Conservation (phyloP, 164 flowering plant species). For the Amborella trichopoda region DNA sequence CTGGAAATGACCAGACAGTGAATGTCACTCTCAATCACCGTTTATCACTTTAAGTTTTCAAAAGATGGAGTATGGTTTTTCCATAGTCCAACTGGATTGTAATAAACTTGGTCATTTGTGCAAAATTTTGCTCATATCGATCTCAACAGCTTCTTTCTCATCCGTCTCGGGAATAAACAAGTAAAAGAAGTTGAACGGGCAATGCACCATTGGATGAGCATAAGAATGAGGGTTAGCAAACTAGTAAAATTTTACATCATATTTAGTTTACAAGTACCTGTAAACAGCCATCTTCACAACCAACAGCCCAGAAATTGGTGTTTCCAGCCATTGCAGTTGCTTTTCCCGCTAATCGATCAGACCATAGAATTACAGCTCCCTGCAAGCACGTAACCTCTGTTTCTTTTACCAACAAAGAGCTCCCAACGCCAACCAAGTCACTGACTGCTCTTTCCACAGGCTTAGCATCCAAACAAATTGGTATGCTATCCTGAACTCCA, state of each 20-base stretch:
- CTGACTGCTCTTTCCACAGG: conserved; percentile 65
- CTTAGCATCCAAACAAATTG: conserved; percentile 73
- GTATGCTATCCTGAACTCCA: conserved; percentile 42
- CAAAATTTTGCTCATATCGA: no score
- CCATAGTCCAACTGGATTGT: no score
- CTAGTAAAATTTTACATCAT: no score
- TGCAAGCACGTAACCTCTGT: conserved; percentile 69
- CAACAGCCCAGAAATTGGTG: conserved; percentile 95
- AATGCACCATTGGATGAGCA: not conserved
- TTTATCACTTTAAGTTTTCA: no score
- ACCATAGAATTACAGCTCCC: conserved; percentile 72
- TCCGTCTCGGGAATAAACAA: no score
- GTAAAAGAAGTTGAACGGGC: not conserved
- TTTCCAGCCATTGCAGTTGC: conserved; percentile 95
- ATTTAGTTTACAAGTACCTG: conserved; percentile 66
- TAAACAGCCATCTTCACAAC: conserved; percentile 90
- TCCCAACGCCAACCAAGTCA: conserved; percentile 65
- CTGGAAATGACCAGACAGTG: no score
- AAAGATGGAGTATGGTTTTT: no score
- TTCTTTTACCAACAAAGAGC: conserved; percentile 47
- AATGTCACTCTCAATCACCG: no score
- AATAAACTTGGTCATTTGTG: no score
- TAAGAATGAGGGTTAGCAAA: not conserved
- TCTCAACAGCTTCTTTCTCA: no score
- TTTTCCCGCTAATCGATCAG: conserved; percentile 75